A percentile compares a stretch with the other conserved stretches of the same genome.
phyloP scores from a whole-genome alignment of 306 rosid species.

The Trichosanthes cucumerina region DNA sequence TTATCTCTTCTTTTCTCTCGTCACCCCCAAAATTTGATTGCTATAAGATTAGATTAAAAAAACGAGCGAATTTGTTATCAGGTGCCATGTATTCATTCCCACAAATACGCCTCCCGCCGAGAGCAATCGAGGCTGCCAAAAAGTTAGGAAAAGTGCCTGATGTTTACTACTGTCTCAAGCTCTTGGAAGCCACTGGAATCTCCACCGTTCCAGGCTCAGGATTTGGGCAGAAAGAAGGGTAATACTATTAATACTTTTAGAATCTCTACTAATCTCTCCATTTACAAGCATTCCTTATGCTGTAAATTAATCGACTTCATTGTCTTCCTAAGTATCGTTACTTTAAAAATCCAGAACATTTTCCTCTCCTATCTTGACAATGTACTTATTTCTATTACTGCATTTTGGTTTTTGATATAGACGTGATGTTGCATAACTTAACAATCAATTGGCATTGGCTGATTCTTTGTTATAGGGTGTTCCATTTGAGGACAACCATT shows the following conservation, averaged over 20 bases:
- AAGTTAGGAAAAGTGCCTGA: conserved; percentile 83
- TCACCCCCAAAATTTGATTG: neutral
- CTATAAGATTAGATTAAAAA: neutral
- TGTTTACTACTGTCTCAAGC: conserved; percentile 92
- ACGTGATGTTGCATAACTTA: neutral
- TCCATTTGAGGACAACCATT: conserved; percentile 98
- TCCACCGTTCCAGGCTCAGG: conserved; percentile 99
- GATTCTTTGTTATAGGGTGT: conserved; percentile 40
- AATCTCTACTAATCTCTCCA: neutral
- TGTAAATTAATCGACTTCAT: neutral
- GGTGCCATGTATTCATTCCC: conserved; percentile 99
- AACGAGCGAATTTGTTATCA: conserved; percentile 21
- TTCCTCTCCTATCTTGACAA: neutral
- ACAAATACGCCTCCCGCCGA: conserved; percentile 79
- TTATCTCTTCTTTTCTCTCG: neutral
- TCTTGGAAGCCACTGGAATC: conserved; percentile 95
- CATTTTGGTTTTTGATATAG: neutral
- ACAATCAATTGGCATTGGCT: neutral
- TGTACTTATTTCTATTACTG: neutral
- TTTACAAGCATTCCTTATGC: neutral
- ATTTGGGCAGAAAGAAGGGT: conserved; percentile 99
- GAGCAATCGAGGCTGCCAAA: conserved; percentile 75
- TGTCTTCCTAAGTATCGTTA: neutral
- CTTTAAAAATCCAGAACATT: neutral
- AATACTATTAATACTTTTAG: neutral